phyloP scores from a whole-genome alignment of 805 yeast genomes.

The Barnettozyma sucrosica region DNA sequence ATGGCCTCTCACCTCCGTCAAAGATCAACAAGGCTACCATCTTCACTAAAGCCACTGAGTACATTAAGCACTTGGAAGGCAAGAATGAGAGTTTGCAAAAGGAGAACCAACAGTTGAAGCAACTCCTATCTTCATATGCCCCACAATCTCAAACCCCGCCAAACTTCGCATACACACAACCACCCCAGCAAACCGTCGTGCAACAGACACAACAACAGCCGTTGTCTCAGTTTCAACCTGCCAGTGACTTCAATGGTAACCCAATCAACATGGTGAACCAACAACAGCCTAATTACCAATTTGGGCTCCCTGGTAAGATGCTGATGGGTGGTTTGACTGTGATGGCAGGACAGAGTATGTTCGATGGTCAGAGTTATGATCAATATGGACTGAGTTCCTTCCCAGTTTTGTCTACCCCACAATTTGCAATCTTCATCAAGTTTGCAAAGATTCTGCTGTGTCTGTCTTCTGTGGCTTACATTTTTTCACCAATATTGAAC shows the following conservation, averaged over 20 bases:
- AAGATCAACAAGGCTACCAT: slow-evolving; percentile 77
- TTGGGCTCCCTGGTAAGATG: slow-evolving; percentile 31
- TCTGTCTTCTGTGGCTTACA: slow-evolving; percentile 17
- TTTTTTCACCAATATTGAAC: slow-evolving; percentile 18
- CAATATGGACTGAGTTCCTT: slow-evolving; percentile 40
- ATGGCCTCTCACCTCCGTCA: slow-evolving; percentile 70
- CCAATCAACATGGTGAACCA: slow-evolving; percentile 22
- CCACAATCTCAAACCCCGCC: slow-evolving; percentile 2
- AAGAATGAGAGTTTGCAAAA: slow-evolving; percentile 33
- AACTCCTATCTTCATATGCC: slow-evolving; percentile 9
- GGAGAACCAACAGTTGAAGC: slow-evolving; percentile 47
- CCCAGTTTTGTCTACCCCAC: slow-evolving; percentile 31
- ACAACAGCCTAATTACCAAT: slow-evolving; percentile 19
- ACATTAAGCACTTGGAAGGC: slow-evolving; percentile 63
- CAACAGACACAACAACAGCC: too few relatives aligned
- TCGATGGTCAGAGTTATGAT: slow-evolving; percentile 27
- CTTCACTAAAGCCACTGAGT: slow-evolving; percentile 72
- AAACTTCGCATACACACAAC: slow-evolving; percentile 14
- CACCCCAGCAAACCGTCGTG: slow-evolving; percentile 5
- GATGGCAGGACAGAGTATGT: slow-evolving; percentile 34
- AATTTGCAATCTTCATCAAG: slow-evolving; percentile 24
- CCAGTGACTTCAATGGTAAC: slow-evolving; percentile 20
- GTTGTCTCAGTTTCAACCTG: slow-evolving; percentile 21
- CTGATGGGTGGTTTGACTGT: slow-evolving; percentile 47
- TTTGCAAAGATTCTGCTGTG: slow-evolving; percentile 26